phyloP scores from a whole-genome alignment of 805 yeast species.

The Nakazawaea sp. region DNA sequence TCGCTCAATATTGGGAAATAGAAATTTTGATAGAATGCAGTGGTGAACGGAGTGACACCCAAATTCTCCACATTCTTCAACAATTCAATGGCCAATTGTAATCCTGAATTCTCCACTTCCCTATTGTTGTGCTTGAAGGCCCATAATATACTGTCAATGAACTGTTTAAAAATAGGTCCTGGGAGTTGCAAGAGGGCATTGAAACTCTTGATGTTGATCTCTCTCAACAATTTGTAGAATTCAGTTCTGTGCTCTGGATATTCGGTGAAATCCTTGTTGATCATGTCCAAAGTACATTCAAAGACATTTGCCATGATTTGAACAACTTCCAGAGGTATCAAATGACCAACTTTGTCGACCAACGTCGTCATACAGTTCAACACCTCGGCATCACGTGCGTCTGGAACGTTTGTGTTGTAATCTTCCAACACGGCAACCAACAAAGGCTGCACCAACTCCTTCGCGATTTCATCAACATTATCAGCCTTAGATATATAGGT shows the following conservation, averaged over 20 bases:
- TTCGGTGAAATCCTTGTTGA: constrained; percentile 89
- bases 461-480: constrained; percentile 75
- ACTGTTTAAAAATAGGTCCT: constrained; percentile 84
- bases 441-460: constrained; percentile 76
- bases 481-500: constrained; percentile 85
- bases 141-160: constrained; percentile 94
- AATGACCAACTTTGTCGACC: constrained; percentile 77
- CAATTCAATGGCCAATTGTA: constrained; percentile 75
- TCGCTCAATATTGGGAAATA: constrained; percentile 87
- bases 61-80: constrained; percentile 77
- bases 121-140: constrained; percentile 96
- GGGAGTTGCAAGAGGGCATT: constrained; percentile 82
- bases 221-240: constrained; percentile 83
- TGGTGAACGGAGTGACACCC: constrained; percentile 66
- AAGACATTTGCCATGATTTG: constrained; percentile 84
- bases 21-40: constrained; percentile 82
- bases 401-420: constrained; percentile 82
- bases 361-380: constrained; percentile 90
- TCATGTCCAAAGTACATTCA: constrained; percentile 92
- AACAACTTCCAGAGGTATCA: constrained; percentile 87
- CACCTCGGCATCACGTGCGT: constrained; percentile 97
- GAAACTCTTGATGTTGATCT: constrained; percentile 80
- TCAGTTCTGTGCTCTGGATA: constrained; percentile 98
- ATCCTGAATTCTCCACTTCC: constrained; percentile 91
- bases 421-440: constrained; percentile 84